A percentile compares a stretch with the other conserved stretches of the same genome.
These are phyloP conservation scores for Afroboletus lepidellus DNA, from an alignment of 1,284 basidiomycete genomes.

Conservation along the genomic window DNA sequence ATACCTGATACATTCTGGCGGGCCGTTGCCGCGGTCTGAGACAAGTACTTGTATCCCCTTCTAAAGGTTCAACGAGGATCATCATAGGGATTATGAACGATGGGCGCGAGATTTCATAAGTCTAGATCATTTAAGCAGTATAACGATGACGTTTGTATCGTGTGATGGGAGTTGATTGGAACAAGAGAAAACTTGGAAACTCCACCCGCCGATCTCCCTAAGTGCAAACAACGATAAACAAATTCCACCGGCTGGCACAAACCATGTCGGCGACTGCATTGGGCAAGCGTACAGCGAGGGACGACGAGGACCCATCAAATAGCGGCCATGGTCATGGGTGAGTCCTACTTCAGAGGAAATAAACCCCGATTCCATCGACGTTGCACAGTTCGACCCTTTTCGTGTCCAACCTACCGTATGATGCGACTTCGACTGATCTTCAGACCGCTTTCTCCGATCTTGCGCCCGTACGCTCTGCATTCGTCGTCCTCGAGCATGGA, in stretches of 20 bases:
- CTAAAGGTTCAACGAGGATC: no score
- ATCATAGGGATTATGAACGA: no score
- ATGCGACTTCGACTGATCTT: constrained; percentile 87
- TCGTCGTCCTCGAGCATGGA: constrained; percentile 83
- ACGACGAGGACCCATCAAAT: constrained; percentile 31
- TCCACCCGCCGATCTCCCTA: not conserved
- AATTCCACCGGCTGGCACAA: not conserved
- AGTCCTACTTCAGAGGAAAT: not conserved
- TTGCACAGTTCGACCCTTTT: constrained; percentile 64
- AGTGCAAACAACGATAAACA: not conserved
- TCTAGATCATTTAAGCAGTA: no score
- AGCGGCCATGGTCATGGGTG: constrained; percentile 22
- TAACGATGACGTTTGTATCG: no score
- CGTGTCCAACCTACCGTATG: constrained; percentile 84
- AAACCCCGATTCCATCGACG: not conserved
- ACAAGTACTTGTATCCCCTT: no score
- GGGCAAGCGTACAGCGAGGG: constrained; percentile 55
- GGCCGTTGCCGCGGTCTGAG: no score
- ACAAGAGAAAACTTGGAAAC: no score
- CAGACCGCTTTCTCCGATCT: constrained; percentile 93
- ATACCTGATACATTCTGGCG: no score
- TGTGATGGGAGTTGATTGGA: no score
- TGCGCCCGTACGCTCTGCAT: constrained; percentile 91
- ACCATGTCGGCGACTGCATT: constrained; percentile 32
- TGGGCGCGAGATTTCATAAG: no score